Conservation (phyloP, 2,329 filamentous ascomycete species). For the Fusarium sterilihyphosum region DNA sequence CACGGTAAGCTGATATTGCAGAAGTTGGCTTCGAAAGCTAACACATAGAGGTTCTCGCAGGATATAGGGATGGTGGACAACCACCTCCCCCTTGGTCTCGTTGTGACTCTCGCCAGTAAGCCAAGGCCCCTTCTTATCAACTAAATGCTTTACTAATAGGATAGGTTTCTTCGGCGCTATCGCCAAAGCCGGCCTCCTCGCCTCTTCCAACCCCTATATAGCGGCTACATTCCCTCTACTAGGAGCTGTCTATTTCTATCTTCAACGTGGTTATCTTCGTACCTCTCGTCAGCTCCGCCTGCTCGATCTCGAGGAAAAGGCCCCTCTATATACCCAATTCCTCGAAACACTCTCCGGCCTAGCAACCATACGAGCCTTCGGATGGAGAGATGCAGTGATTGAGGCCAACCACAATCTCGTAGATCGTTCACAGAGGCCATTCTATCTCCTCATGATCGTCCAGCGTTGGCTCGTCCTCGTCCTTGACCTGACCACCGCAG, state of each 20-base stretch:
- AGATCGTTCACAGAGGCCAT: conserved; percentile 64
- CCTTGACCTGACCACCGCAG: conserved; percentile 59
- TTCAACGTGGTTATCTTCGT: conserved; percentile 54
- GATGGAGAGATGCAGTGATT: conserved; percentile 54
- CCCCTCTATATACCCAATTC: conserved; percentile 53
- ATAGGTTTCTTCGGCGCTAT: conserved; percentile 48
- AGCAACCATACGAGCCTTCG: conserved; percentile 63
- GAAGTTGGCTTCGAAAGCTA: background rate
- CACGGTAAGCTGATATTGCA: conserved; percentile 44
- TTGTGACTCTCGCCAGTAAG: conserved; percentile 49
- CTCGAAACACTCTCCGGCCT: conserved; percentile 60
- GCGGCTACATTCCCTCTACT: conserved; percentile 57
- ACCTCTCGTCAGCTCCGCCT: conserved; percentile 56
- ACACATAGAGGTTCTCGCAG: conserved; percentile 51
- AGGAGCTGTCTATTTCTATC: conserved; percentile 53
- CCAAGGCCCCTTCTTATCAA: background rate
- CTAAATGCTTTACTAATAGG: background rate
- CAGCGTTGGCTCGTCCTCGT: conserved; percentile 67
- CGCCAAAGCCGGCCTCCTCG: conserved; percentile 40
- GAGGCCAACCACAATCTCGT: conserved; percentile 58
- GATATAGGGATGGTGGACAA: conserved; percentile 57
- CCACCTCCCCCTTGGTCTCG: conserved; percentile 50
- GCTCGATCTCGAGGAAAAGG: conserved; percentile 55
- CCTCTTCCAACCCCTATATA: conserved; percentile 44
- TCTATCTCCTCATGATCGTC: conserved; percentile 65